Evolutionary conservation across 73 alveolate genomes (phyloP), one percentile per base, ranked within the genome.

Genomic region (Tetrahymena thermophila): DNA sequence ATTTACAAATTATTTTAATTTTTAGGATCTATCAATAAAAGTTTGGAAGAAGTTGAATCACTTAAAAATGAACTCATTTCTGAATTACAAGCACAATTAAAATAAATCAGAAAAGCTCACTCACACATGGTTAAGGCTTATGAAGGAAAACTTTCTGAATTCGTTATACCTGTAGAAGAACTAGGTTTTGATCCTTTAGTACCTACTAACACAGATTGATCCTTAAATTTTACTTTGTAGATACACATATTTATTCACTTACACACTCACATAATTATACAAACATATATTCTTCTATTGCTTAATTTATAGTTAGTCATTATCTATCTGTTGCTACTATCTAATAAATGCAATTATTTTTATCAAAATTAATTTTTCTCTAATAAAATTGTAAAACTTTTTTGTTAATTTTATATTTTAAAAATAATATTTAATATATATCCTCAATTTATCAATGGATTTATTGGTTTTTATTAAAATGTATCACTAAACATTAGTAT

Each of bases 81-180:
- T 94, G 99, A 98, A 96, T 97, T 99, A 85, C 99, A 99, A 96
- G 99, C 98, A 96, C 99, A 99, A 96, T 97, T 99, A 84, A 98
- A 98, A 96, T 96, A 98, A 96, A 99, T 99, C 94, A 97, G 99
- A 98, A 99, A 99, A 96, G 99, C 99, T 34, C 99, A 99, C 97
- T 98, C 99, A 25, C 99, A 99, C 97, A 99, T 99, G 99, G 99
- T 99, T 94, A 99, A 99, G 96, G 99, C 99, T 19, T 99, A 99
- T 96, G 99, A 99, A 96, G 99, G 99, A n/a, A 99, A 99, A 97
- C 98, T 99, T 94, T 97, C 98, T 40, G 99, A 99, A 95, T 99
- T 99, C 96, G 99, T 99, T 55, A 99, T 99, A 44, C 99, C 99
- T 40, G 99, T 99, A 34, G 99, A 99, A 97, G 99, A 99, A 96